Conservation (phyloP, 345 rosid genomes). For the Euphorbia pulcherrima region DNA sequence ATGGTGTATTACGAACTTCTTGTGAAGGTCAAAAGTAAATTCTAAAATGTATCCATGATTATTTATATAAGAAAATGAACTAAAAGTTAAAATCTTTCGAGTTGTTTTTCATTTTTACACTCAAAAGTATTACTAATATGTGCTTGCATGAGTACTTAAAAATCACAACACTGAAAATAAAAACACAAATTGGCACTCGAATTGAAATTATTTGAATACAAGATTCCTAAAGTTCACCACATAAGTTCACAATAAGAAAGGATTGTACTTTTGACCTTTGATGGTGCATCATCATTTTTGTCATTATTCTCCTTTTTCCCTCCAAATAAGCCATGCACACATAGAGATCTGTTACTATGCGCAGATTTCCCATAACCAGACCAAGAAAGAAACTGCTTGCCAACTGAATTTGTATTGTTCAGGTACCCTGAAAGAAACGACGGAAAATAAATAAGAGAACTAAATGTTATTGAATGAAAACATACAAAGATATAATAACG, state of each 20-base stretch:
- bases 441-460: slow-evolving; percentile 11
- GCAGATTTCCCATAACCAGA: slow-evolving; percentile 27
- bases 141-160: neutral
- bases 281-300: slow-evolving; percentile 54
- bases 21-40: too few relatives aligned
- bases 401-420: slow-evolving; percentile 33
- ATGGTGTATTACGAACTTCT: neutral
- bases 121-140: neutral
- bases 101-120: neutral
- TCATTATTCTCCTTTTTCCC: slow-evolving; percentile 70
- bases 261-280: slow-evolving; percentile 47
- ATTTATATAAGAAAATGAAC: neutral
- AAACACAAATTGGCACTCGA: neutral
- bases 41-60: neutral
- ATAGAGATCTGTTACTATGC: slow-evolving; percentile 31
- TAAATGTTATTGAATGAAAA: neutral
- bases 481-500: neutral
- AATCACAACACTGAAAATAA: neutral
- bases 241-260: slow-evolving; percentile 2
- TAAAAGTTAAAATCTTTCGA: neutral
- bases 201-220: neutral
- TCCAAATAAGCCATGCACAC: slow-evolving; percentile 64
- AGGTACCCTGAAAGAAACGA: slow-evolving; percentile 40
- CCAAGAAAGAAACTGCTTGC: slow-evolving; percentile 37
- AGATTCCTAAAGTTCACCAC: neutral